Evolutionary conservation across 768 basidiomycete genomes (phyloP).

Genomic region (Floccularia luteovirens): DNA sequence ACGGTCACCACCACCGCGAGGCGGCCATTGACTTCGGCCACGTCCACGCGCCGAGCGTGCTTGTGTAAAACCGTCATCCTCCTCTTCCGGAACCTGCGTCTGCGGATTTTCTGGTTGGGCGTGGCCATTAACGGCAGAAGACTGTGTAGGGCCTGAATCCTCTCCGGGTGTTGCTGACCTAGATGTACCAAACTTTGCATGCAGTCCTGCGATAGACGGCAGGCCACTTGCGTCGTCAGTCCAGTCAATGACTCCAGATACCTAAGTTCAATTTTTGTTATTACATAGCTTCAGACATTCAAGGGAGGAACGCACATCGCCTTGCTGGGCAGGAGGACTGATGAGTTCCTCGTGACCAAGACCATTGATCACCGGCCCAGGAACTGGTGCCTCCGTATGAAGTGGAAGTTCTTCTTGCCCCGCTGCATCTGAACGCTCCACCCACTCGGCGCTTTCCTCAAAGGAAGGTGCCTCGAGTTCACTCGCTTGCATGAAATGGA

Average conservation of each 20-base stretch:
- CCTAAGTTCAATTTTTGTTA: conserved; percentile 4
- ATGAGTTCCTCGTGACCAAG: conserved; percentile 11
- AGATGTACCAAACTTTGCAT: conserved; percentile 71
- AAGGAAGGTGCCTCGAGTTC: conserved; percentile 55
- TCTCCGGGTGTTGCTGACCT: conserved; percentile 61
- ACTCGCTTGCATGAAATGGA: conserved; percentile 79
- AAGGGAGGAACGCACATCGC: conserved; percentile 11
- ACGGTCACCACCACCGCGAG: conserved; percentile 29
- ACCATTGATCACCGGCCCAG: conserved; percentile 20
- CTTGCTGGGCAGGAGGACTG: conserved; percentile 5
- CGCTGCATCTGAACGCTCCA: conserved; percentile 37
- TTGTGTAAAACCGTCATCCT: conserved; percentile 60
- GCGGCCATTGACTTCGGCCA: conserved; percentile 16
- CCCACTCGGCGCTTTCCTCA: conserved; percentile 50
- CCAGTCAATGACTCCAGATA: conserved; percentile 61
- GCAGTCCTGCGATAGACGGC: conserved; percentile 70
- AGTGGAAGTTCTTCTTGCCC: conserved; percentile 16
- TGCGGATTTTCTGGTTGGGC: conserved; percentile 17
- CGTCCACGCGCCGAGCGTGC: conserved; percentile 34
- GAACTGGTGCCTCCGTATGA: conserved; percentile 7
- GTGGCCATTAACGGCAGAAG: conserved; percentile 18
- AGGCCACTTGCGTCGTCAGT: conserved; percentile 76
- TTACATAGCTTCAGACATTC: neutral
- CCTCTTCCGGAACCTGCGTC: conserved; percentile 20
- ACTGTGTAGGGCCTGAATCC: conserved; percentile 14